Evolutionary conservation across 305 asterid genomes (phyloP), one percentile per base, ranked within the genome.

Genomic region (Rubia peregrina): DNA sequence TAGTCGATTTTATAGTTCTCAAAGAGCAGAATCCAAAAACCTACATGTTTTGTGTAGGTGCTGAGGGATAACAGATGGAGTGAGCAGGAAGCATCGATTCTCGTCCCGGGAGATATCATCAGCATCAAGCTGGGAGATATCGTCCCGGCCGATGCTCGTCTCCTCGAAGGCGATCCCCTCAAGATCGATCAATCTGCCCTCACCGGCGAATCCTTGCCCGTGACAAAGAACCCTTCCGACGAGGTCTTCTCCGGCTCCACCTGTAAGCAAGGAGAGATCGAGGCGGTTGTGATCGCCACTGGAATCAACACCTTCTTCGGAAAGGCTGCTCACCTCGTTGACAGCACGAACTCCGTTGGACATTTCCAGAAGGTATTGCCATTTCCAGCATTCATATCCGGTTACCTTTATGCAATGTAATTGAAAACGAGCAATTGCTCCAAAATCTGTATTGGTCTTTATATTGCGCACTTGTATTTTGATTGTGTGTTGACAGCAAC

Each of bases 291-390:
- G 2, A 92, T 92, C 11, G 98, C 98, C 67, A 92, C 98, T 16
- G 98, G 98, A 3, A 88, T 92, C 83, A 83, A 87, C 79, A 89
- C 98, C 69, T 92, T 92, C 83, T 92, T 92, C 2, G 98, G 98
- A 5, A 92, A 87, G 74, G 98, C 97, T 26, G 96, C 97, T 60
- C 98, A 92, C 75, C 92, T 92, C 6, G 98, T 92, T 6, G 97
- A 92, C 73, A 90, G 92, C 85, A 92, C 98, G 51, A 85, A 89
- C 72, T 83, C 87, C 63, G 86, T 90, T 8, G 98, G 98, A 16
- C 98, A 92, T 80, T 92, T 92, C 88, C 98, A 90, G 38, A 75
- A 87, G 95, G 97, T 89, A 79, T 33, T 33, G 38, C 38, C 38
- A 33, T 33, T 33, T 33, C 38, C 38, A 33, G 6, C 38, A 33